Conservation (phyloP, 2,329 filamentous ascomycete genomes). For the Trichoderma koningii region DNA sequence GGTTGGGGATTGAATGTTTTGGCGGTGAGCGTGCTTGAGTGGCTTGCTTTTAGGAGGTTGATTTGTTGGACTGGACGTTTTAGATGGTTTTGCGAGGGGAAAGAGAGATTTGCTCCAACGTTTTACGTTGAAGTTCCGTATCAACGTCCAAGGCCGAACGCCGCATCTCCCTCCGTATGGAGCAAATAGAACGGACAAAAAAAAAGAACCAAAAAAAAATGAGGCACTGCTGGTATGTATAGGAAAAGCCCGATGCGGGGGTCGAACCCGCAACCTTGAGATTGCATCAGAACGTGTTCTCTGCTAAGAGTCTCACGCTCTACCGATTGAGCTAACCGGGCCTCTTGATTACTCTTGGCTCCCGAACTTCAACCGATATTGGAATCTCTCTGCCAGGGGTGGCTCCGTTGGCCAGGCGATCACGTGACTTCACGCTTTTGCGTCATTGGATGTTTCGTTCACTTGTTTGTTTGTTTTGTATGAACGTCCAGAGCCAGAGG, state of each 20-base stretch:
- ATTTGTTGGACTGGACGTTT: background rate
- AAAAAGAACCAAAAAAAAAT: too few species aligned
- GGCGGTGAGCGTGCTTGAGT: background rate
- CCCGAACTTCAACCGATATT: too few species aligned
- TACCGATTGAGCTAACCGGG: slow-evolving; percentile 51
- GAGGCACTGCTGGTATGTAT: slow-evolving; percentile 29
- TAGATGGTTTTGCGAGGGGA: background rate
- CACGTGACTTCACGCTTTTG: too few species aligned
- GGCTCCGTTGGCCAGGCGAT: too few species aligned
- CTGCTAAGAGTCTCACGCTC: slow-evolving; percentile 68
- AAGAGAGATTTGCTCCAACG: background rate
- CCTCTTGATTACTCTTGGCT: slow-evolving; percentile 2
- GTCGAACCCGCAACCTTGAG: slow-evolving; percentile 60
- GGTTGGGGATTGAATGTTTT: background rate
- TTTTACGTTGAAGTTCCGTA: background rate
- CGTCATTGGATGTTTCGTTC: too few species aligned
- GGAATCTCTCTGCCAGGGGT: too few species aligned
- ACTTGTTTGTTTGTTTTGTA: too few species aligned
- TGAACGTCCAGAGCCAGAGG: too few species aligned
- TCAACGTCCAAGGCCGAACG: too few species aligned
- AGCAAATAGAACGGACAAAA: too few species aligned
- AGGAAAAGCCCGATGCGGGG: slow-evolving; percentile 47
- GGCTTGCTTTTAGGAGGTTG: background rate
- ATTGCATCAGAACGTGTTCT: slow-evolving; percentile 36
- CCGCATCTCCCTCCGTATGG: too few species aligned